Evolutionary conservation across 2,329 filamentous ascomycete species (phyloP).

Genomic region (Aspergillus awamori): DNA sequence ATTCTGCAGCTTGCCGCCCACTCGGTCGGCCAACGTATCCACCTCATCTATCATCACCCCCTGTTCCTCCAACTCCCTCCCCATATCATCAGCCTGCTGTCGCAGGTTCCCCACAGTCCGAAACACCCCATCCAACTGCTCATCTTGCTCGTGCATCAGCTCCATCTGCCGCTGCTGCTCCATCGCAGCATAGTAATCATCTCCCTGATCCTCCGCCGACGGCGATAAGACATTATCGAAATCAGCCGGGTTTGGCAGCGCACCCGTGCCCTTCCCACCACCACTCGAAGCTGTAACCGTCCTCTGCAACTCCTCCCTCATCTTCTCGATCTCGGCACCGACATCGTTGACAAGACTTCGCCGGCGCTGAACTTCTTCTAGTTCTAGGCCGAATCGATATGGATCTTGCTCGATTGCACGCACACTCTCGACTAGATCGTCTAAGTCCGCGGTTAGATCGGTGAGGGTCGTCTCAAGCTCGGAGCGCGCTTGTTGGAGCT

Average conservation of each 20-base stretch:
- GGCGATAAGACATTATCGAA: constrained; percentile 50
- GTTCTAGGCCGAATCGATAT: constrained; percentile 80
- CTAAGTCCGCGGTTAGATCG: constrained; percentile 80
- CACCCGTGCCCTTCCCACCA: constrained; percentile 21
- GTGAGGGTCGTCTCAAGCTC: constrained; percentile 79
- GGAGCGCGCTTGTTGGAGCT: constrained; percentile 63
- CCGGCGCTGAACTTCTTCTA: constrained; percentile 78
- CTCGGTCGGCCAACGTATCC: constrained; percentile 81
- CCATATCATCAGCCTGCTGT: constrained; percentile 93
- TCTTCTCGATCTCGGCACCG: constrained; percentile 83
- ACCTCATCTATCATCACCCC: constrained; percentile 83
- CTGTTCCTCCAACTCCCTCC: constrained; percentile 93
- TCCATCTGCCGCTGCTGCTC: constrained; percentile 89
- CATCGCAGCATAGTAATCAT: constrained; percentile 74
- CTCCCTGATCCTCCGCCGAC: constrained; percentile 51
- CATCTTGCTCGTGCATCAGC: constrained; percentile 93
- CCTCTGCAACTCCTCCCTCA: constrained; percentile 78
- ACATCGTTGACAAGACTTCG: constrained; percentile 84
- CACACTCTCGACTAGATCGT: constrained; percentile 85
- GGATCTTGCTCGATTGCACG: constrained; percentile 85
- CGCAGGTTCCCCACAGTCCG: constrained; percentile 88
- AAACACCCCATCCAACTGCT: constrained; percentile 89
- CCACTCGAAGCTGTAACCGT: constrained; percentile 50
- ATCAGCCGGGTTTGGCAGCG: constrained; percentile 62
- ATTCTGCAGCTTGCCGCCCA: constrained; percentile 80